phyloP scores from a whole-genome alignment of 176 grass and related monocot species.

The Triticum timopheevii region DNA sequence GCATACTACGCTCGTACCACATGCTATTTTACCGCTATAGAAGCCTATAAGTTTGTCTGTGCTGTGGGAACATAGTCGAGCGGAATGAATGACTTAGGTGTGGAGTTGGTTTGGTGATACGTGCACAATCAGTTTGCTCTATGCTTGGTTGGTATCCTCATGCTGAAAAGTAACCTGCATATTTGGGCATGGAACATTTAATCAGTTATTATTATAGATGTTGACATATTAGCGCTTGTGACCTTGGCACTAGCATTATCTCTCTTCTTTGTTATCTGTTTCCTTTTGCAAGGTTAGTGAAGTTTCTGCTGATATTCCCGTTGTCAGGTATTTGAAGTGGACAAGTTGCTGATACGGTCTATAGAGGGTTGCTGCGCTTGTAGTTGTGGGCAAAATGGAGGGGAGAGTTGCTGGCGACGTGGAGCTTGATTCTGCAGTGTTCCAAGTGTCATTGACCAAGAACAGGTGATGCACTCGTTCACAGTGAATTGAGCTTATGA shows the following conservation, averaged over 20 bases:
- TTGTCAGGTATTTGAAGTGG: conserved; percentile 47
- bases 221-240: neutral
- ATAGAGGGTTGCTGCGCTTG: neutral
- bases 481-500: neutral
- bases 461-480: conserved; percentile 64
- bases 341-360: neutral
- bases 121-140: neutral
- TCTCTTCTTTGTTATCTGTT: neutral
- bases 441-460: conserved; percentile 51
- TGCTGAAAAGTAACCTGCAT: neutral
- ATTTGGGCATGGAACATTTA: neutral
- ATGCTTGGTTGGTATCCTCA: neutral
- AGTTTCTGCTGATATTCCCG: neutral
- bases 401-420: conserved; percentile 32
- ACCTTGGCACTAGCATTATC: neutral
- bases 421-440: conserved; percentile 77
- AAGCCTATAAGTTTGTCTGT: neutral
- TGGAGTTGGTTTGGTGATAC: neutral
- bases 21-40: neutral
- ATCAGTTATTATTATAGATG: neutral
- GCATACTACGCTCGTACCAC: neutral
- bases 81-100: neutral
- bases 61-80: neutral
- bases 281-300: conserved; percentile 23
- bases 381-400: conserved; percentile 49